Base-by-base conservation (phyloP, 805 yeast species). In the Candida sonorensis region DNA sequence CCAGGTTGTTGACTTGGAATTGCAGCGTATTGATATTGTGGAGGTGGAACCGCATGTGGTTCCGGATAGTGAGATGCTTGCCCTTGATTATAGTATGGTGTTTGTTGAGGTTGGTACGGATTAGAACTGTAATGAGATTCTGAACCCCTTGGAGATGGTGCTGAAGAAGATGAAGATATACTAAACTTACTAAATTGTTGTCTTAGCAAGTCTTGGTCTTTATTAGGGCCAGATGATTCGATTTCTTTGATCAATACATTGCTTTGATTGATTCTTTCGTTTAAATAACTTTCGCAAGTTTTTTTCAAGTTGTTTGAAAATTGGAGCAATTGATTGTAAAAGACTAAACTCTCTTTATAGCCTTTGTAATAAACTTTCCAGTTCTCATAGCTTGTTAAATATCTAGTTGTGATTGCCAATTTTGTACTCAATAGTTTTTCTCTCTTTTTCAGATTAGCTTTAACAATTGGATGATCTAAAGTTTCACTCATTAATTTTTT, bases 291-390 rank as follows among this genome's bases (percentile, higher is more conserved):
- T 30, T 47, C 48, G 19, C 55, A 37, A 31, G 58, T 42, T 22
- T 40, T 31, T 34, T 50, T 42, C 24, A 57, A 30, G 10, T 45
- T 40, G 8, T 51, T 38, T 7, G 64, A 62, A 43, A 62, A 64
- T 12, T 46, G 48, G 23, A 58, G 53, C 20, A 75, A 56, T 35
- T 74, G 69, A 7, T 60, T 57, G 53, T 90, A 90, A 49, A 85
- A 83, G 9, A 59, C 66, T 8, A 57, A 45, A 0, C 94, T 94
- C 41, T 74, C 77, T 11, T 60, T 55, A 34, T 74, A 52, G 5
- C 94, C 95, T 6, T 61, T 60, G 10, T 62, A 54, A 43, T 77
- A 79, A 11, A 68, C 67, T 23, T 63, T 63, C 77, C 88, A 86
- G 13, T 61, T 59, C 7, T 68, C 63, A 44, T 67, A 70, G 2